A percentile compares a stretch with the other conserved stretches of the same genome.
phyloP scores from a whole-genome alignment of 2,329 filamentous ascomycete genomes.

The Coleophoma cylindrospora region DNA sequence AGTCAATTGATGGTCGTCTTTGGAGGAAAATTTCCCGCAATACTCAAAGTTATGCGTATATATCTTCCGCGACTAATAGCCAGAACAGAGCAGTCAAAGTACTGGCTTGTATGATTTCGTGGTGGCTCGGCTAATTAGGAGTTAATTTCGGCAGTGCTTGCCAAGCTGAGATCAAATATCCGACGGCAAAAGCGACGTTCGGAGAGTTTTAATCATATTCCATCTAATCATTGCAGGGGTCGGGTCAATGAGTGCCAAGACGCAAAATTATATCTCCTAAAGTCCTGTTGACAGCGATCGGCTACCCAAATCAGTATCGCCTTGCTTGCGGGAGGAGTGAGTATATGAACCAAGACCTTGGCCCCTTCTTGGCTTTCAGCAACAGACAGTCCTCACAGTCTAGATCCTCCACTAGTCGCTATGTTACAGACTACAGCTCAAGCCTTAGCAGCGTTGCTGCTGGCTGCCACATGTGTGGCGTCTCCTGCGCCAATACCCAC shows the following conservation, averaged over 20 bases:
- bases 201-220: background rate
- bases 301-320: background rate
- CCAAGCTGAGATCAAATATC: background rate
- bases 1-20: background rate
- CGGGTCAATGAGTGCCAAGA: background rate
- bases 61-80: background rate
- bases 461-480: background rate
- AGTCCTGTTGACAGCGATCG: background rate
- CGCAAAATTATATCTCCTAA: background rate
- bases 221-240: background rate
- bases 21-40: background rate
- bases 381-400: background rate
- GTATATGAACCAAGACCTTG: background rate
- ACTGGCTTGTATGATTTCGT: background rate
- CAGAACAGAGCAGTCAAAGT: background rate
- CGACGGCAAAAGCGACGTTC: background rate
- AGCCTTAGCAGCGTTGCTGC: background rate
- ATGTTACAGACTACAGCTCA: background rate
- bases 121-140: background rate
- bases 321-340: background rate
- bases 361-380: background rate
- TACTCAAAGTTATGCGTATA: background rate
- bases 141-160: background rate
- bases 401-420: background rate
- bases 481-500: constrained; percentile 5